Percentiles rank a stretch among this genome's conserved stretches.
These are phyloP conservation scores for Cryptomeria japonica DNA, from an alignment of 75 land plant species.

Conservation along the genomic window DNA sequence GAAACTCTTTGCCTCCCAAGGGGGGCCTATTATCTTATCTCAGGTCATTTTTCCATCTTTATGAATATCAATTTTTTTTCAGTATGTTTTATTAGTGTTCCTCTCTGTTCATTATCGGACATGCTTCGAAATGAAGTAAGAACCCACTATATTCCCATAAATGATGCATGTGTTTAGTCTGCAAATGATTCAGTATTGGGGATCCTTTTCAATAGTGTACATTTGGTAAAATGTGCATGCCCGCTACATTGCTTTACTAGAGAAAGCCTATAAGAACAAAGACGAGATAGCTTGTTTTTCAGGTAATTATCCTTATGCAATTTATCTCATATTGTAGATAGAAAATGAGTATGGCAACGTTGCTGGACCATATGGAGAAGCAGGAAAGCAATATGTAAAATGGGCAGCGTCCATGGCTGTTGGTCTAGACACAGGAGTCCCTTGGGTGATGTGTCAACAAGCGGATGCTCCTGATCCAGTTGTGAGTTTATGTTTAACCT, in stretches of 20 bases:
- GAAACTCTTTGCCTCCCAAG: slow-evolving; percentile 68
- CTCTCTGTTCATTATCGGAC: not conserved
- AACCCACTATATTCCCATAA: not conserved
- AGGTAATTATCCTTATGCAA: not conserved
- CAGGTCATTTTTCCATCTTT: slow-evolving; percentile 39
- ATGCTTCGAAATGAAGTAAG: not conserved
- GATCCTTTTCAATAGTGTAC: not conserved
- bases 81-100: not conserved
- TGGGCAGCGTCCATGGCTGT: slow-evolving; percentile 78
- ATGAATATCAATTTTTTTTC: not conserved
- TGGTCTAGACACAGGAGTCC: slow-evolving; percentile 44
- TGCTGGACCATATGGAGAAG: slow-evolving; percentile 51
- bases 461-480: slow-evolving; percentile 38
- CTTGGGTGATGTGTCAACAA: slow-evolving; percentile 58
- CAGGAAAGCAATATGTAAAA: slow-evolving; percentile 52
- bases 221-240: not conserved
- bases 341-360: slow-evolving; percentile 84
- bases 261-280: not conserved
- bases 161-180: not conserved
- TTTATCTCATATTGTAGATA: slow-evolving; percentile 39
- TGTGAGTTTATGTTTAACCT: slow-evolving; percentile 16
- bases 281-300: not conserved
- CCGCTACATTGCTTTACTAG: not conserved
- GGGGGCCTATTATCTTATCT: slow-evolving; percentile 72
- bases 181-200: not conserved